These are phyloP conservation scores for Sisymbrium irio DNA, from an alignment of 345 rosid species.

Conservation along the genomic window DNA sequence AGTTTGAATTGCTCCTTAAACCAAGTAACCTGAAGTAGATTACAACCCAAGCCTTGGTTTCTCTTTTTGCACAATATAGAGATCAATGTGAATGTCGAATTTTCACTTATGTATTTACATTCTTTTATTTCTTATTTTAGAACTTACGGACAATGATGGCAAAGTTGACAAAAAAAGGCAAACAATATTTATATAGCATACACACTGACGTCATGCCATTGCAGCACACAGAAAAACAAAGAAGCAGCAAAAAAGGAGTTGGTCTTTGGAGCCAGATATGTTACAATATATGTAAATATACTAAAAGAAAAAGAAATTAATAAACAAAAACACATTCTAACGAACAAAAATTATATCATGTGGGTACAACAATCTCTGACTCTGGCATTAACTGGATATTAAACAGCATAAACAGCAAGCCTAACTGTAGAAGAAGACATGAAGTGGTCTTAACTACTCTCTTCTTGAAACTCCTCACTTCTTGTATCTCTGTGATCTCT, in stretches of 20 bases:
- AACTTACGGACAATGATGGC: slow-evolving; percentile 8
- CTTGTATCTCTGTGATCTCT: slow-evolving; percentile 46
- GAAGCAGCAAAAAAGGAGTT: background rate
- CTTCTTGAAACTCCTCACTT: slow-evolving; percentile 50
- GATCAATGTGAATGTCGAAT: slow-evolving; percentile 13
- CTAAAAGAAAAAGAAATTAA: background rate
- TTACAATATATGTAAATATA: background rate
- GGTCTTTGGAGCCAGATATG: background rate
- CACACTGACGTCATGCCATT: slow-evolving; percentile 18
- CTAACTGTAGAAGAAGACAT: slow-evolving; percentile 55
- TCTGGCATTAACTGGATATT: slow-evolving; percentile 41
- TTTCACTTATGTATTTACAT: background rate
- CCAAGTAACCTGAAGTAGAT: background rate
- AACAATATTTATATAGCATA: background rate
- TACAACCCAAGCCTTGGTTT: too few species aligned
- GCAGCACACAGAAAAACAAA: background rate
- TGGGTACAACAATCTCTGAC: slow-evolving; percentile 48
- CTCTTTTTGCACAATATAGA: background rate
- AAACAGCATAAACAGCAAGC: slow-evolving; percentile 50
- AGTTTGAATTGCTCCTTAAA: background rate
- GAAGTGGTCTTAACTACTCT: slow-evolving; percentile 43
- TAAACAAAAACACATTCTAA: background rate
- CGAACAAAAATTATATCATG: slow-evolving; percentile 39
- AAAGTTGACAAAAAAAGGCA: slow-evolving; percentile 27
- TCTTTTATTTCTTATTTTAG: background rate